These are phyloP conservation scores for Filobasidium floriforme DNA, from an alignment of 768 basidiomycete species.

Conservation along the genomic window DNA sequence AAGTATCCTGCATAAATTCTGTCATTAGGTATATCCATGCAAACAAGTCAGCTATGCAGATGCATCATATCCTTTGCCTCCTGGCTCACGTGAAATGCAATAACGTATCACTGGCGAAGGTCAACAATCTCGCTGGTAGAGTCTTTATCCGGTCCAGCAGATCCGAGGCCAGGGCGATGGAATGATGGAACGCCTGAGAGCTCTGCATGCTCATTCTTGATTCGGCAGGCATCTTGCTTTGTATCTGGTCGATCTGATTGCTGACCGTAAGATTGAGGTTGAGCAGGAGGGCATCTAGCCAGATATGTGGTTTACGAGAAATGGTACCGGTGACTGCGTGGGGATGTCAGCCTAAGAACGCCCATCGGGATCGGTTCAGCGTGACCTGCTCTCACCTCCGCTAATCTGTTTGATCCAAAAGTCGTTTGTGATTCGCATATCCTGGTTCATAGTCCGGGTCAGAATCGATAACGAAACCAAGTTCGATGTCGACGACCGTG, in stretches of 20 bases:
- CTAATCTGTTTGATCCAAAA: constrained; percentile 29
- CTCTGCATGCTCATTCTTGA: constrained; percentile 22
- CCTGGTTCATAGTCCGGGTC: constrained; percentile 30
- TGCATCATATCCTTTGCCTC: too few relatives aligned
- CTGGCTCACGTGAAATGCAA: constrained; percentile 25
- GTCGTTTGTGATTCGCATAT: constrained; percentile 26
- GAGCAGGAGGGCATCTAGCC: constrained; percentile 26
- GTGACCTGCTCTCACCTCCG: constrained; percentile 20
- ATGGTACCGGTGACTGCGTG: not conserved
- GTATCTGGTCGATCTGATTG: constrained; percentile 22
- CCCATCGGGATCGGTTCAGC: not conserved
- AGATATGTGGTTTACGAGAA: constrained; percentile 26
- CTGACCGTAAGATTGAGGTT: constrained; percentile 30
- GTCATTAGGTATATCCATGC: not conserved
- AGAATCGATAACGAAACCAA: constrained; percentile 25
- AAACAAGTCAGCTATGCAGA: too few relatives aligned
- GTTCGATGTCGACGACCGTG: not conserved
- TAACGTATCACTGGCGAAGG: constrained; percentile 29
- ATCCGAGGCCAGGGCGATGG: constrained; percentile 25
- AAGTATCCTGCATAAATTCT: constrained; percentile 29
- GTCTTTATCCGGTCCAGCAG: constrained; percentile 25
- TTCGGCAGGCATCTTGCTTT: not conserved
- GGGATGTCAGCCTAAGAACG: constrained; percentile 7
- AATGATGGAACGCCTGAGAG: constrained; percentile 29
- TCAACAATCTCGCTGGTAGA: constrained; percentile 19